Evolutionary conservation across 257 asterid species (phyloP), one percentile per base, ranked within the genome.

Genomic region (Fraxinus excelsior): DNA sequence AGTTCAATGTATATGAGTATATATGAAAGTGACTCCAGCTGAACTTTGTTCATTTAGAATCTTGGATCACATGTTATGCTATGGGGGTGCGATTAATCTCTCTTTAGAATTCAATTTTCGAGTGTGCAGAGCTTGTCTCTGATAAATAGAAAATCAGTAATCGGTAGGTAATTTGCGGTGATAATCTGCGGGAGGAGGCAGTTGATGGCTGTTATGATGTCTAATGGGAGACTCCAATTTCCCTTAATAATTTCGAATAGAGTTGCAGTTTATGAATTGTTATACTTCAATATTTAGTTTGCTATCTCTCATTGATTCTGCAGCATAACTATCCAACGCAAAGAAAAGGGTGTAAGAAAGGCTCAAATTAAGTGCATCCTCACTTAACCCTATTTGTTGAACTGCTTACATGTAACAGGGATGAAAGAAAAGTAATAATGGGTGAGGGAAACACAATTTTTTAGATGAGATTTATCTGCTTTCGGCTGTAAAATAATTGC

Each of bases 351-450:
- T 23, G 31, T 23, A 60, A n/a, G 16, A 60, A 60, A 60, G 31
- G 32, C 67, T 60, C 67, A 60, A 60, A 60, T 60, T 21, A 46
- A 46, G 56, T 46, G n/a, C 56, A 46, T 46, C 56, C 56, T 46
- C 56, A 46, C 56, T 46, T 14, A 2, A 58, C n/a, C 62, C 62
- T 0, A 10, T 23, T 9, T 60, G 67, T 25, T 23, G 32, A 60
- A 23, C 67, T 60, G 16, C 67, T 60, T 7, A 1, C 67, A 60
- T 60, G 67, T 23, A 60, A 23, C 14, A 60, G 14, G 32, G 31
- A 5, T 2, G 0, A 60, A 31, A 23, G 31, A 60, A 60, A n/a
- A 60, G 8, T 1, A 21, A 23, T 23, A 3, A 60, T 23, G 67
- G 31, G 1, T 3, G 26, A 21, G 67, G 16, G 32, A 9, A 21